Conservation (phyloP, 2,329 filamentous ascomycete genomes). For the Magnaporthiopsis rhizophila region DNA sequence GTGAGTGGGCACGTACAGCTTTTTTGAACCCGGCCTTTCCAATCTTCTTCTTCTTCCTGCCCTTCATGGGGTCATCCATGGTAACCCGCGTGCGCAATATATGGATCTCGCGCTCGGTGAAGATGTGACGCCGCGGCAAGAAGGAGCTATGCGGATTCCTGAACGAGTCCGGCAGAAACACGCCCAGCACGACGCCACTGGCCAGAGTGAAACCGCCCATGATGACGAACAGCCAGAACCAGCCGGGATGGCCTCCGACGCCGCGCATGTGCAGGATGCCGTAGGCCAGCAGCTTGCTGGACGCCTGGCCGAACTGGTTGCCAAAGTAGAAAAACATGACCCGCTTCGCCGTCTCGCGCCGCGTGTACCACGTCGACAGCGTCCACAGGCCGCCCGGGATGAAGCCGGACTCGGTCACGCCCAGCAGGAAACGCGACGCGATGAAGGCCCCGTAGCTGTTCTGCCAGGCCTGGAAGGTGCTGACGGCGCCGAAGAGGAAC, state of each 20-base stretch:
- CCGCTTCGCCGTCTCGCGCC: slow-evolving; percentile 41
- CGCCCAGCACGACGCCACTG: slow-evolving; percentile 31
- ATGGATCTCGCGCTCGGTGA: slow-evolving; percentile 30
- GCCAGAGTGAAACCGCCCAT: slow-evolving; percentile 45
- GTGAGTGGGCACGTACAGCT: slow-evolving; percentile 21
- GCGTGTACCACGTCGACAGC: slow-evolving; percentile 48
- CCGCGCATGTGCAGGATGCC: slow-evolving; percentile 42
- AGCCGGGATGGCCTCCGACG: slow-evolving; percentile 38
- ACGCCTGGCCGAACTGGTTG: slow-evolving; percentile 41
- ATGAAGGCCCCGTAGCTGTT: slow-evolving; percentile 38
- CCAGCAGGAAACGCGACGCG: slow-evolving; percentile 41
- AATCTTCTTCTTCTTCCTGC: slow-evolving; percentile 39
- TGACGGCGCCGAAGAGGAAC: slow-evolving; percentile 44
- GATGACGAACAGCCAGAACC: slow-evolving; percentile 48
- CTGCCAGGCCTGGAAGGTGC: slow-evolving; percentile 46
- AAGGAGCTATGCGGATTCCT: slow-evolving; percentile 33
- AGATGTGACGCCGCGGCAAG: slow-evolving; percentile 25
- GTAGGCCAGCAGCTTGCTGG: slow-evolving; percentile 32
- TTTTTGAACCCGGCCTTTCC: slow-evolving; percentile 35
- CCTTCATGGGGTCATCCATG: slow-evolving; percentile 36
- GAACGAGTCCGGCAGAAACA: slow-evolving; percentile 37
- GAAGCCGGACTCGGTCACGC: slow-evolving; percentile 45
- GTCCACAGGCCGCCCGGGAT: slow-evolving; percentile 45
- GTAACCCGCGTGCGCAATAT: slow-evolving; percentile 33
- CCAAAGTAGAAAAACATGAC: slow-evolving; percentile 49